These are phyloP conservation scores for Candida freyschussii DNA, from an alignment of 1,139 yeast species.

Conservation along the genomic window DNA sequence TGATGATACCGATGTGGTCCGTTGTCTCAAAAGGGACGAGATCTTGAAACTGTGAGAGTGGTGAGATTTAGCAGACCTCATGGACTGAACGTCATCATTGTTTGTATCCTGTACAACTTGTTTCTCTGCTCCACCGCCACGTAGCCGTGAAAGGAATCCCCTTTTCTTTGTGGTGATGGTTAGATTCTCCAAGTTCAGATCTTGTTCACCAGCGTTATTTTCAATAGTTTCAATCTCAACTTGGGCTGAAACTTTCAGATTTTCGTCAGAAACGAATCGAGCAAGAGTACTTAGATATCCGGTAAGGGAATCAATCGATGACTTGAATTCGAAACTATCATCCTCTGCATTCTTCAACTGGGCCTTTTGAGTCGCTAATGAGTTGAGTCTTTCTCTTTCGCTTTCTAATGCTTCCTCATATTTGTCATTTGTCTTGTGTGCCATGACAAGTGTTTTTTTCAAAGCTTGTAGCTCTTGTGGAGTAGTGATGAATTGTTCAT, in stretches of 20 bases:
- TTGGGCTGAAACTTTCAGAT: constrained; percentile 65
- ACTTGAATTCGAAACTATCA: constrained; percentile 36
- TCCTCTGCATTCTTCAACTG: constrained; percentile 31
- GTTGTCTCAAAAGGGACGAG: constrained; percentile 26
- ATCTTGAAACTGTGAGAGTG: constrained; percentile 14
- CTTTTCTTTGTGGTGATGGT: constrained; percentile 45
- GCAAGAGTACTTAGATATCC: constrained; percentile 53
- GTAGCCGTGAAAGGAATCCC: constrained; percentile 43
- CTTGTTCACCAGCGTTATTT: constrained; percentile 75
- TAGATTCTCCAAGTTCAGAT: constrained; percentile 46
- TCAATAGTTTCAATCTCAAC: constrained; percentile 90
- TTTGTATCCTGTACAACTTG: constrained; percentile 13
- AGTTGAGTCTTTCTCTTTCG: constrained; percentile 31
- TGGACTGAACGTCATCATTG: constrained; percentile 17
- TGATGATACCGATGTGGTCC: constrained; percentile 18
- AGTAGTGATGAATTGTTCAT: constrained; percentile 62
- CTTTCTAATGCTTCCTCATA: constrained; percentile 28
- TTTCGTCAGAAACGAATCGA: constrained; percentile 69
- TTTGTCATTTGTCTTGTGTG: constrained; percentile 10
- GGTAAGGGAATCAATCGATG: constrained; percentile 50
- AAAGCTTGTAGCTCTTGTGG: constrained; percentile 63
- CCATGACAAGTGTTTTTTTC: constrained; percentile 48
- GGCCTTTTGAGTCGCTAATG: constrained; percentile 33
- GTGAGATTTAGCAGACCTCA: constrained; percentile 21
- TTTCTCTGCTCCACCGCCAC: constrained; percentile 17